Conservation (phyloP, 805 yeast species). For the Schwanniomyces yamadae region DNA sequence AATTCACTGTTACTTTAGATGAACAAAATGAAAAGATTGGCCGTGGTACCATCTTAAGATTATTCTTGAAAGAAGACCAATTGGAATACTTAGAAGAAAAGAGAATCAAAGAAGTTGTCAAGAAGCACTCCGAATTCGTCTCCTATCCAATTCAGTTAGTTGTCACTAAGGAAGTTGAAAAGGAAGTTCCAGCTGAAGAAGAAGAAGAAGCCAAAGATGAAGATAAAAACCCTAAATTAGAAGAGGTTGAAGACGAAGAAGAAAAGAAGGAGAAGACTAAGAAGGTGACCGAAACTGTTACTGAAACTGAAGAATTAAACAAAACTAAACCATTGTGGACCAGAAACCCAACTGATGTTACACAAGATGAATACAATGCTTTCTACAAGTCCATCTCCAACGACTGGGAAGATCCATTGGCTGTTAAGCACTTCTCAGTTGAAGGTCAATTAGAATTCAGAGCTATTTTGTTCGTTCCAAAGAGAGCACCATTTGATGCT, state of each 20-base stretch:
- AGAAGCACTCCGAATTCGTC: constrained; percentile 99
- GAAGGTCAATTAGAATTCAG: constrained; percentile 99
- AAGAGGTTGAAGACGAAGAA: constrained; percentile 71
- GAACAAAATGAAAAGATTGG: constrained; percentile 79
- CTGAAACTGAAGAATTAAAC: constrained; percentile 97
- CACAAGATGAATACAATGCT: constrained; percentile 98
- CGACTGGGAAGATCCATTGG: constrained; percentile 99
- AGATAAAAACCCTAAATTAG: constrained; percentile 72
- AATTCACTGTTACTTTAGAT: constrained; percentile 93
- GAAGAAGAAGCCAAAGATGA: constrained; percentile 38
- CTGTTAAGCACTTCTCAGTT: constrained; percentile 98
- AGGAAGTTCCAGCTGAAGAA: constrained; percentile 89
- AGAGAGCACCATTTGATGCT: constrained; percentile 98
- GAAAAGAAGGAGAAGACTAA: constrained; percentile 75
- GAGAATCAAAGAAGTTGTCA: constrained; percentile 98
- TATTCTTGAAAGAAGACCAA: constrained; percentile 98
- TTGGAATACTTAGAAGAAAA: constrained; percentile 98
- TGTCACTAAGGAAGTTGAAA: constrained; percentile 98
- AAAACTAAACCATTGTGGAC: constrained; percentile 99
- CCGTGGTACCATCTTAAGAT: constrained; percentile 94
- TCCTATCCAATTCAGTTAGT: constrained; percentile 98
- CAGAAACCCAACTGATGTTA: constrained; percentile 95
- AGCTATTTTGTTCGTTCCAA: constrained; percentile 96
- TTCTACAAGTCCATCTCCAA: constrained; percentile 99
- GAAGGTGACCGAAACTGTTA: constrained; percentile 88